These are phyloP conservation scores for Suillus alpinus DNA, from an alignment of 768 basidiomycete species.

Conservation along the genomic window DNA sequence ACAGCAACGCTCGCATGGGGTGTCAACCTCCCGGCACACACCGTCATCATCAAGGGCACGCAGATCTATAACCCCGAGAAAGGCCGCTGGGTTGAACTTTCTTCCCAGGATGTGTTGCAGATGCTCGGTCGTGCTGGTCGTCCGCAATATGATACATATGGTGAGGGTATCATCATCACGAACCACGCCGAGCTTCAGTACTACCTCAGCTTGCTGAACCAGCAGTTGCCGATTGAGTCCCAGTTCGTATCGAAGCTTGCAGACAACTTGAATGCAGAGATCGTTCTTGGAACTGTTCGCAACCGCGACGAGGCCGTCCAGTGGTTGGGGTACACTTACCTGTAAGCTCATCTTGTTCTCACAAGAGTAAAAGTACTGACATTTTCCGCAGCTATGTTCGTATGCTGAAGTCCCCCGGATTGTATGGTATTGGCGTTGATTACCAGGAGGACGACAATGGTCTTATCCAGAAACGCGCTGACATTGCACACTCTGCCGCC, in stretches of 20 bases:
- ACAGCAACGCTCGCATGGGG: constrained; percentile 99
- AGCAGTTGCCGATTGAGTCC: constrained; percentile 95
- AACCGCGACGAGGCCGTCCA: constrained; percentile 97
- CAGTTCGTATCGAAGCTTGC: constrained; percentile 91
- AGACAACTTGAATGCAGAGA: constrained; percentile 96
- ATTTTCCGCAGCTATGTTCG: constrained; percentile 67
- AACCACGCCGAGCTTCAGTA: constrained; percentile 97
- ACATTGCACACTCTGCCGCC: constrained; percentile 92
- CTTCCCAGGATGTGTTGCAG: constrained; percentile 93
- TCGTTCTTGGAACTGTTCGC: constrained; percentile 90
- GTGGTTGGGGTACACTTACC: constrained; percentile 93
- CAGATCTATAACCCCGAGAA: constrained; percentile 99
- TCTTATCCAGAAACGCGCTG: constrained; percentile 89
- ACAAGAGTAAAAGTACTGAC: constrained; percentile 4
- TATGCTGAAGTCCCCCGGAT: constrained; percentile 83
- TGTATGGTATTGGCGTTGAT: constrained; percentile 87
- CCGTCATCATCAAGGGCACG: constrained; percentile 99
- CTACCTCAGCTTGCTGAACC: constrained; percentile 91
- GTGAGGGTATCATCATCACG: constrained; percentile 98
- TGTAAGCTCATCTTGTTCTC: constrained; percentile 49
- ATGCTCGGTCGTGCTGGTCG: constrained; percentile 98
- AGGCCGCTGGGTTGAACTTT: constrained; percentile 95
- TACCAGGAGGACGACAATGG: constrained; percentile 84
- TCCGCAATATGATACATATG: constrained; percentile 95
- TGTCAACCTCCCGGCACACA: constrained; percentile 96